Evolutionary conservation across 352 stramenopile genomes (phyloP).

Genomic region (Pythium aquatile): DNA sequence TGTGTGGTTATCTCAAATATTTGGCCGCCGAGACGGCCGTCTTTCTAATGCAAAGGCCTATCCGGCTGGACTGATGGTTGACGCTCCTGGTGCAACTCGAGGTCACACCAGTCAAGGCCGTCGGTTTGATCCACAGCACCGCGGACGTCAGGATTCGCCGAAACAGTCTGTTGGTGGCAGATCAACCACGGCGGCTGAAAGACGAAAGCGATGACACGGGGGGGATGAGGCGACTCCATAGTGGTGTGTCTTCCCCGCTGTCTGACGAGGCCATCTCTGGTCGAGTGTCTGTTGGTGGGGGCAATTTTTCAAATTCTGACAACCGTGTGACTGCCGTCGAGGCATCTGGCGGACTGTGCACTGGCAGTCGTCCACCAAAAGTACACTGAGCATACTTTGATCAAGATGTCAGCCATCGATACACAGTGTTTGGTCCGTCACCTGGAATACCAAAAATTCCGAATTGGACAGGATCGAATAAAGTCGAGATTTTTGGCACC

Average conservation of each 20-base stretch:
- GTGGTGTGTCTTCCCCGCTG: background rate
- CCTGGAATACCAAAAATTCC: background rate
- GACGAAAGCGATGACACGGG: background rate
- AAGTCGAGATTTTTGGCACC: background rate
- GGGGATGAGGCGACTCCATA: background rate
- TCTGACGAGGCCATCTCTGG: background rate
- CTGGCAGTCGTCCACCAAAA: background rate
- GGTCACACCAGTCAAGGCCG: background rate
- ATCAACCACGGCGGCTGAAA: background rate
- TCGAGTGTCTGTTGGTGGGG: background rate
- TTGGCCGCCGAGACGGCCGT: background rate
- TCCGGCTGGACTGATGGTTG: background rate
- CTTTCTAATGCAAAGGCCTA: background rate
- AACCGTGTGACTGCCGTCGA: background rate
- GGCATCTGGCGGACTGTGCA: background rate
- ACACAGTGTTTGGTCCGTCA: background rate
- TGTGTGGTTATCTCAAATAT: background rate
- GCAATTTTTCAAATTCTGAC: background rate
- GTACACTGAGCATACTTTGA: background rate
- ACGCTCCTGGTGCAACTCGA: background rate
- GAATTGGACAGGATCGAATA: background rate
- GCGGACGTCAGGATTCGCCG: background rate
- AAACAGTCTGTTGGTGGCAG: background rate
- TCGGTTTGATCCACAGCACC: background rate
- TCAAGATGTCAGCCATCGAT: background rate